Conservation (phyloP, 2,329 filamentous ascomycete genomes). For the Xylaria sp. region DNA sequence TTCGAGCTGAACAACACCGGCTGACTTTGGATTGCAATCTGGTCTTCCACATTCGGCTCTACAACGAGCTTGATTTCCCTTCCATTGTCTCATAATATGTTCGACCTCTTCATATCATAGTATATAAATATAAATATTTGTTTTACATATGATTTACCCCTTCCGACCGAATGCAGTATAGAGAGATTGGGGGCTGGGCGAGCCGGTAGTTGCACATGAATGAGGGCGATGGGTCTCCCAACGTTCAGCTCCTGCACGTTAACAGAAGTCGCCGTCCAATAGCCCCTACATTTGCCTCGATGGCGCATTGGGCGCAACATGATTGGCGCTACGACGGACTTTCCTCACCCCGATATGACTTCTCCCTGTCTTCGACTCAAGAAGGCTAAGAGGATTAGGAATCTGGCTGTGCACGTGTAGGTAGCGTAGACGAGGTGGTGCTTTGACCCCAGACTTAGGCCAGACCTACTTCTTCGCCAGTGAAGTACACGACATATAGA, state of each 20-base stretch:
- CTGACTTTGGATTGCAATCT: background rate
- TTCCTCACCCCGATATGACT: slow-evolving; percentile 31
- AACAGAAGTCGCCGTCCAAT: slow-evolving; percentile 35
- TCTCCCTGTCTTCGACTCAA: slow-evolving; percentile 20
- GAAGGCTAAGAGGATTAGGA: slow-evolving; percentile 8
- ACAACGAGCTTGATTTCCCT: background rate
- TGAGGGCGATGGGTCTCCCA: slow-evolving; percentile 35
- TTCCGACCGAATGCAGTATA: background rate
- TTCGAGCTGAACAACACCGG: slow-evolving; percentile 28
- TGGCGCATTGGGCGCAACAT: slow-evolving; percentile 26
- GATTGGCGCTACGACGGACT: slow-evolving; percentile 34
- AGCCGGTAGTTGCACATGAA: slow-evolving; percentile 13
- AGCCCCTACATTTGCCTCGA: slow-evolving; percentile 16
- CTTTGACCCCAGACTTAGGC: background rate
- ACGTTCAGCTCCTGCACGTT: slow-evolving; percentile 47
- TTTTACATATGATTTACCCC: background rate
- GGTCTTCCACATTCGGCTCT: background rate
- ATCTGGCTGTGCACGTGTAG: slow-evolving; percentile 10
- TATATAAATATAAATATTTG: background rate
- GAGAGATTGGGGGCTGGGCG: background rate
- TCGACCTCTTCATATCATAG: background rate
- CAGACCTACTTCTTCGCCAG: background rate
- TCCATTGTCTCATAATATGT: background rate
- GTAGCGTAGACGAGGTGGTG: background rate
- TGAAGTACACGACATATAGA: slow-evolving; percentile 1